These are phyloP conservation scores for Suillus subluteus DNA, from an alignment of 768 basidiomycete genomes.

Conservation along the genomic window DNA sequence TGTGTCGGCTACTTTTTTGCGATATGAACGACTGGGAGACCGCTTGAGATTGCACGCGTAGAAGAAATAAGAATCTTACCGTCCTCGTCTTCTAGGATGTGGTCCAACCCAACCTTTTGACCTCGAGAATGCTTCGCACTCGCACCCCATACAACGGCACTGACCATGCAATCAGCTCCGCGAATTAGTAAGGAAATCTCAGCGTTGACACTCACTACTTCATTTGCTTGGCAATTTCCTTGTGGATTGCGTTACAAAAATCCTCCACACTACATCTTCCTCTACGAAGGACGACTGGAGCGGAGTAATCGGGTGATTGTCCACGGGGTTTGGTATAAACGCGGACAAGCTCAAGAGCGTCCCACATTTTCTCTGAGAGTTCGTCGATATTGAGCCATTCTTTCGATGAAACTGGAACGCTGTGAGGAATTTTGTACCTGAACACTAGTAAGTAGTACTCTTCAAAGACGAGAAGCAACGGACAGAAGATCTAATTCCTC, in stretches of 20 bases:
- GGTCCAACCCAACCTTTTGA: conserved; percentile 92
- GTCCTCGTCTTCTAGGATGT: conserved; percentile 87
- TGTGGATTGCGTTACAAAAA: conserved; percentile 93
- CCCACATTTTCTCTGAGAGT: conserved; percentile 92
- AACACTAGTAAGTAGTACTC: conserved; percentile 6
- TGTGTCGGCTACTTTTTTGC: conserved; percentile 50
- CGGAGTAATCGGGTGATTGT: conserved; percentile 83
- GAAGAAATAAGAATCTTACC: conserved; percentile 46
- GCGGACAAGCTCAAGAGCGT: conserved; percentile 87
- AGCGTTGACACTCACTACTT: conserved; percentile 69
- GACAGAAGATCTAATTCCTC: conserved; percentile 94
- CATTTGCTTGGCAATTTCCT: conserved; percentile 97
- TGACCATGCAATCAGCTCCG: conserved; percentile 31
- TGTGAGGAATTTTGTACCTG: conserved; percentile 92
- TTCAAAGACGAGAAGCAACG: conserved; percentile 27
- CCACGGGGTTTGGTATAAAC: conserved; percentile 97
- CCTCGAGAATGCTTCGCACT: conserved; percentile 98
- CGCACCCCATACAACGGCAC: conserved; percentile 92
- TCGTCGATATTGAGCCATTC: conserved; percentile 99
- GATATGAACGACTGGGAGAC: conserved; percentile 55
- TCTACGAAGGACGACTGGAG: conserved; percentile 85
- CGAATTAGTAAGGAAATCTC: neutral
- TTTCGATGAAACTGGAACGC: conserved; percentile 90
- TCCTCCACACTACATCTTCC: conserved; percentile 75
- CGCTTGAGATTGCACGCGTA: conserved; percentile 14